Evolutionary conservation across 108 stramenopile genomes (phyloP).

Genomic region (Skeletonema costatum): DNA sequence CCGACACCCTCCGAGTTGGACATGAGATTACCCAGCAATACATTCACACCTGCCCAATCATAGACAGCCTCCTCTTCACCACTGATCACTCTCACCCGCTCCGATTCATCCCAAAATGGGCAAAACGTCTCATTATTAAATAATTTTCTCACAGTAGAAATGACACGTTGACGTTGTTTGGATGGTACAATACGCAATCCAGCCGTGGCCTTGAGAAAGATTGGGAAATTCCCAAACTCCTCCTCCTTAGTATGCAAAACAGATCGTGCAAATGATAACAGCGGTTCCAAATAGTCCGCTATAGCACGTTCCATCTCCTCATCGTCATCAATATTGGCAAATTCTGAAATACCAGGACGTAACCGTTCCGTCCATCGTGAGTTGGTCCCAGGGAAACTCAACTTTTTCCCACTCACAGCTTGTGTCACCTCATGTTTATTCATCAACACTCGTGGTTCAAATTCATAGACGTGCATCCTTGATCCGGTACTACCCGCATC

Average conservation of each 20-base stretch:
- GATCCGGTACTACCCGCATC: constrained; percentile 92
- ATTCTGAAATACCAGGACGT: constrained; percentile 77
- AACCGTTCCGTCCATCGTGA: constrained; percentile 89
- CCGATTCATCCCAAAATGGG: constrained; percentile 81
- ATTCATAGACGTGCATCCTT: constrained; percentile 92
- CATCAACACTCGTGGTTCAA: constrained; percentile 60
- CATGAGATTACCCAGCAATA: constrained; percentile 71
- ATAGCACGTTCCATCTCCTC: constrained; percentile 54
- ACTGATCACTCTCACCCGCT: constrained; percentile 80
- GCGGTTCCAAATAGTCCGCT: constrained; percentile 72
- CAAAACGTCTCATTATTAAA: constrained; percentile 69
- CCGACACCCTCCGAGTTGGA: constrained; percentile 63
- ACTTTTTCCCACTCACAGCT: constrained; percentile 56
- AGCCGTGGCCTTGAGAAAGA: constrained; percentile 92
- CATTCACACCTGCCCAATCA: constrained; percentile 91
- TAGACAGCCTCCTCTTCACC: constrained; percentile 94
- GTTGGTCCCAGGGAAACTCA: constrained; percentile 70
- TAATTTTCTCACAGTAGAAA: constrained; percentile 60
- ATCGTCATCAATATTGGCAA: constrained; percentile 52
- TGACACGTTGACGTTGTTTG: constrained; percentile 63
- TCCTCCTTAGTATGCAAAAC: constrained; percentile 74
- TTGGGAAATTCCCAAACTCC: constrained; percentile 72
- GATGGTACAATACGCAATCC: constrained; percentile 75
- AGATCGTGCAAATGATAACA: constrained; percentile 84
- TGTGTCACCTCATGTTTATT: constrained; percentile 44